phyloP scores from a whole-genome alignment of 139 green algal species.

The Picocystis salinarum region DNA sequence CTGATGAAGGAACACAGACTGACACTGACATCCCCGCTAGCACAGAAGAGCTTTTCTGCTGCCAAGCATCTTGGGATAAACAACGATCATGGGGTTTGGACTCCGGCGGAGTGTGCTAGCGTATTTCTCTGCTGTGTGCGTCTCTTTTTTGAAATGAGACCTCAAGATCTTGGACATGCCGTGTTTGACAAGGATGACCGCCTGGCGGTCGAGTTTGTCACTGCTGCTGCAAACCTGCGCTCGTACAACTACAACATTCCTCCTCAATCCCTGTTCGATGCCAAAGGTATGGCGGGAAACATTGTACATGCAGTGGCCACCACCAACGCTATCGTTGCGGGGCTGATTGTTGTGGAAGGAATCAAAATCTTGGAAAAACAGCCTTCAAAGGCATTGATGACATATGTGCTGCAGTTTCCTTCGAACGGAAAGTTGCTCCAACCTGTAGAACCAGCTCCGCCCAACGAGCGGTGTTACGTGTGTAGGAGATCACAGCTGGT shows the following conservation, averaged over 20 bases:
- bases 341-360: constrained; percentile 77
- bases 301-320: constrained; percentile 98
- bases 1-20: constrained; percentile 2
- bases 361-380: constrained; percentile 54
- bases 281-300: constrained; percentile 95
- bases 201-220: constrained; percentile 83
- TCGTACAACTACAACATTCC: constrained; percentile 58
- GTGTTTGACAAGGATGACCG: constrained; percentile 79
- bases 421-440: constrained; percentile 21
- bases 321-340: constrained; percentile 87
- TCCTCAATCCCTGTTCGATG: constrained; percentile 56
- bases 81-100: constrained; percentile 28
- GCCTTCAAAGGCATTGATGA: constrained; percentile 4
- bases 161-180: constrained; percentile 25
- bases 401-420: constrained; percentile 11
- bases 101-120: constrained; percentile 13
- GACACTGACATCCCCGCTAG: neutral
- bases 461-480: constrained; percentile 44
- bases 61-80: constrained; percentile 24
- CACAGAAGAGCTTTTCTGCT: neutral
- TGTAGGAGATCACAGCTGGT: constrained; percentile 44
- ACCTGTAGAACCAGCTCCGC: constrained; percentile 8
- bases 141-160: constrained; percentile 24
- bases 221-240: constrained; percentile 70
- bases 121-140: constrained; percentile 54